phyloP scores from a whole-genome alignment of 2,329 filamentous ascomycete species.

The Raffaelea ambrosiae region DNA sequence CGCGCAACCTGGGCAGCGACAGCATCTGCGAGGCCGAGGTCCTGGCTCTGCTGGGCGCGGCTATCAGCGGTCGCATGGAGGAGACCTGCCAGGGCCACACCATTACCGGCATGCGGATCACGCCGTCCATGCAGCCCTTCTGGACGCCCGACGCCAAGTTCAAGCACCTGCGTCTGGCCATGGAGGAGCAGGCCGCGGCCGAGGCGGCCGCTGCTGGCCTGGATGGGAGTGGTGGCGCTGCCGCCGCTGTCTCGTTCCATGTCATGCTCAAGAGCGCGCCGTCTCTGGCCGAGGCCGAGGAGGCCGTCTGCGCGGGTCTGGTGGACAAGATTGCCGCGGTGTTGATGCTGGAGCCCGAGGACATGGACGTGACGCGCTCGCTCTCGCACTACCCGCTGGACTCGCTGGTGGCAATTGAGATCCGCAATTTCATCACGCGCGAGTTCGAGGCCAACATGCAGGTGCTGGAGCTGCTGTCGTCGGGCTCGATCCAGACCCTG shows the following conservation, averaged over 20 bases:
- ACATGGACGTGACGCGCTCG: slow-evolving; percentile 35
- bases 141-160: slow-evolving; percentile 47
- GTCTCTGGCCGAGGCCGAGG: slow-evolving; percentile 32
- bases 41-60: slow-evolving; percentile 11
- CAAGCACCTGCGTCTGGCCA: slow-evolving; percentile 32
- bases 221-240: slow-evolving; percentile 14
- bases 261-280: slow-evolving; percentile 30
- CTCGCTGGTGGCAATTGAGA: slow-evolving; percentile 40
- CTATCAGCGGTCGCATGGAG: slow-evolving; percentile 9
- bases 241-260: slow-evolving; percentile 30
- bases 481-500: slow-evolving; percentile 27
- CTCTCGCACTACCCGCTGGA: slow-evolving; percentile 35
- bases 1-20: slow-evolving; percentile 15
- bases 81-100: slow-evolving; percentile 30
- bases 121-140: slow-evolving; percentile 35
- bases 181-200: slow-evolving; percentile 24
- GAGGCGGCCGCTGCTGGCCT: slow-evolving; percentile 12
- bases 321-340: slow-evolving; percentile 38
- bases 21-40: slow-evolving; percentile 14
- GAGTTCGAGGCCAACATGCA: slow-evolving; percentile 42
- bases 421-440: slow-evolving; percentile 41
- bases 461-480: slow-evolving; percentile 44
- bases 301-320: slow-evolving; percentile 33
- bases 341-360: slow-evolving; percentile 39
- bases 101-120: slow-evolving; percentile 44